Evolutionary conservation across 352 stramenopile species (phyloP), one percentile per base, ranked within the genome.

Genomic region (Pythium chondricola): DNA sequence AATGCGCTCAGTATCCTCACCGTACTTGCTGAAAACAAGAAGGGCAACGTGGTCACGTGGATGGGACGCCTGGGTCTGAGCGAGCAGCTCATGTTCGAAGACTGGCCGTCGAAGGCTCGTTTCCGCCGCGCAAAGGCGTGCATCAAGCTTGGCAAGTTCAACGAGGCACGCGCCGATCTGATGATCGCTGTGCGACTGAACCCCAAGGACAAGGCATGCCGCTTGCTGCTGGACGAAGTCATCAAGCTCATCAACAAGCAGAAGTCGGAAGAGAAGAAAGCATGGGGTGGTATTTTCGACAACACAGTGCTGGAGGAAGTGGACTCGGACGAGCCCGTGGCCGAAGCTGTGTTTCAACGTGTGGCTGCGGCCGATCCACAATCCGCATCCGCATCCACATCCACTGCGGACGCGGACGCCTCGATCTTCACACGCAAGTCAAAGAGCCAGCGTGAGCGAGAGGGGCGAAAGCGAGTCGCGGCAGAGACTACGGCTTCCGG

Each of bases 41-140:
- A 79, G 3, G 79, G 83, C 49, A 88, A 91, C 31, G 79, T 93
- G 4, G 83, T 87, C 10, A 81, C 58, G 47, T 93, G 83, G 83
- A 93, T 93, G 83, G 83, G 77, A 8, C 74, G 79, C 6, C 60
- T 91, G 22, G 83, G 79, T 22, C 55, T 93, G 37, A 77, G 73
- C 1, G 74, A 93, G 40, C 71, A 89, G 55, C 65, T 85, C 17
- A 74, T 93, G 65, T 91, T 89, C 40, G 71, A 86, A 41, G 83
- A 93, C 35, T 93, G 83, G 83, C 83, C 83, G 26, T 83, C 77
- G 25, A 93, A 93, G 60, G 83, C 83, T 33, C 79, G 74, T 10
- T 93, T 93, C 60, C 83, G 83, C 39, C 83, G 83, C 31, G 83
- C 83, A 1, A 81, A 90, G 54, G 83, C 83, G 11, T 74, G 63